Conservation (phyloP, 1,284 basidiomycete genomes). For the Puccinia triticina region DNA sequence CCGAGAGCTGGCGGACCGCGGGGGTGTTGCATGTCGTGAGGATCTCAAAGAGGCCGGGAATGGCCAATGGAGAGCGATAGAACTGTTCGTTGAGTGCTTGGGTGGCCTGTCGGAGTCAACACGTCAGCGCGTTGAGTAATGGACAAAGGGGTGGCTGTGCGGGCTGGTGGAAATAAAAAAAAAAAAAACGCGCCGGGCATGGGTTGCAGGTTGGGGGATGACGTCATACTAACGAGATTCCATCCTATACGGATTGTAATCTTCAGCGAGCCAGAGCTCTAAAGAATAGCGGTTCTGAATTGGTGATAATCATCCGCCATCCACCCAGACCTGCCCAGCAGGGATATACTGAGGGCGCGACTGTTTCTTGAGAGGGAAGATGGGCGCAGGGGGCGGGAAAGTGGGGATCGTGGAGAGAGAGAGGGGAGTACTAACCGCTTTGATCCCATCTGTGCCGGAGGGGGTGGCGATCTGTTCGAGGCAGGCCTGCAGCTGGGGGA, state of each 20-base stretch:
- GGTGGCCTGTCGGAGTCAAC: slow-evolving; percentile 74
- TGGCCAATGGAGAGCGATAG: slow-evolving; percentile 87
- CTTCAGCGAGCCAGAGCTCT: slow-evolving; percentile 45
- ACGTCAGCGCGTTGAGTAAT: not conserved
- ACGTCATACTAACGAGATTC: slow-evolving; percentile 52
- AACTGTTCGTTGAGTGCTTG: slow-evolving; percentile 84
- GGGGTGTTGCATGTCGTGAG: slow-evolving; percentile 79
- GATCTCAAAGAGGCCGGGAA: slow-evolving; percentile 87
- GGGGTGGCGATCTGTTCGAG: slow-evolving; percentile 48
- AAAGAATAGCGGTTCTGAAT: slow-evolving; percentile 52
- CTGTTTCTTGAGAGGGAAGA: no score
- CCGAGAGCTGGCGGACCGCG: slow-evolving; percentile 82
- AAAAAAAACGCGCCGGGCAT: not conserved
- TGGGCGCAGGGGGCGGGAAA: no score
- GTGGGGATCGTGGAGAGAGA: no score
- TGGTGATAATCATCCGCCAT: slow-evolving; percentile 49
- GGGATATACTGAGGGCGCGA: no score
- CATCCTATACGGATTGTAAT: slow-evolving; percentile 45
- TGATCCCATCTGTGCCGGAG: slow-evolving; percentile 45
- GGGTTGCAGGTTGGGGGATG: not conserved
- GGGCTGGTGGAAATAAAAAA: not conserved
- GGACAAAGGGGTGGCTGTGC: not conserved
- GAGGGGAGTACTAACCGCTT: slow-evolving; percentile 28
- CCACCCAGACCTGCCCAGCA: not conserved
- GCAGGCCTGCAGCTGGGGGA: slow-evolving; percentile 45